Evolutionary conservation across 1,284 basidiomycete genomes (phyloP), one percentile per base, ranked within the genome.

Genomic region (Rhizoctonia solani): DNA sequence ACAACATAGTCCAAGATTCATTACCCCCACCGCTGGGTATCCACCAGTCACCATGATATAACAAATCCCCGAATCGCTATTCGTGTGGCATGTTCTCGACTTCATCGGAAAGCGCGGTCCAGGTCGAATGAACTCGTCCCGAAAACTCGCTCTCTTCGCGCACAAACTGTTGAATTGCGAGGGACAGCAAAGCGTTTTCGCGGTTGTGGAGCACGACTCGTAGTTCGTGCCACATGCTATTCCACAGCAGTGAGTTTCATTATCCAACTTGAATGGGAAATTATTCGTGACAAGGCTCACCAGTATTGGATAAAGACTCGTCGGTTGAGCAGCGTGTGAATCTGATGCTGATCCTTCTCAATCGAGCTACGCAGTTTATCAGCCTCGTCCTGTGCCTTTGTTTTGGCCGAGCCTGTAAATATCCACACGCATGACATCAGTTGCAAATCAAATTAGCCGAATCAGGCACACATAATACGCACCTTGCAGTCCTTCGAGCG

Each of bases 181-280:
- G 81, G 0, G 89, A 89, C n/a, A 93, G 77, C 34, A 94, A 81
- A 0, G 89, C 83, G 70, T 93, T 92, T 78, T 95, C 93, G 46
- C 90, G 81, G 73, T 94, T 93, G 76, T 95, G 93, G 55, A 94
- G 79, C 29, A 95, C 87, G 1, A 94, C 89, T 13, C 90, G 85
- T 14, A 95, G 81, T 76, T 96, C 93, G 73, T 95, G 90, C 93
- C 93, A 96, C 84, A 95, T 85, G 71, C 93, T 92, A 67, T 59
- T 47, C n/a, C 19, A 49, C 2, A 47, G 21, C 16, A 16, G 8
- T 39, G 37, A 19, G 44, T 46, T 39, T 32, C 47, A 52, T 25
- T 21, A 44, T 67, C n/a, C 29, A 71, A 13, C 14, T 19, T 4
- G 34, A 41, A 65, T n/a, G n/a, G 39, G 1, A 53, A 27, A 21